A percentile compares a stretch with the other conserved stretches of the same genome.
These are phyloP conservation scores for Aureobasidium sp. DNA, from an alignment of 2,329 filamentous ascomycete species.

Conservation along the genomic window DNA sequence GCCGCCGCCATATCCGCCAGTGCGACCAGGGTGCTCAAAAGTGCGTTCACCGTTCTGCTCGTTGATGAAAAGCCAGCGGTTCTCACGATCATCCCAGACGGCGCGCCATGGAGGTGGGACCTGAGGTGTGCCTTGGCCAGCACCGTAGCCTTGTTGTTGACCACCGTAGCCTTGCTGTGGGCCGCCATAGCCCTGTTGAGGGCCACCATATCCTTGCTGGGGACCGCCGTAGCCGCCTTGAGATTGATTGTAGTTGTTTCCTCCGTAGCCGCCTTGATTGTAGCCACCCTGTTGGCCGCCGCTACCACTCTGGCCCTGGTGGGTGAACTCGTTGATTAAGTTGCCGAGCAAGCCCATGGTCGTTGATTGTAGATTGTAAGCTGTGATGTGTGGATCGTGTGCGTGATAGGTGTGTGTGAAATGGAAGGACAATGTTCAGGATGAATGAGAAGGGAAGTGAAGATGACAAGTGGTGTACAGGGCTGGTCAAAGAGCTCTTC, in stretches of 20 bases:
- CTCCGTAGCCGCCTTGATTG: constrained; percentile 1
- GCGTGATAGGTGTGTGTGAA: background rate
- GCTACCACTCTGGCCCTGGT: constrained; percentile 15
- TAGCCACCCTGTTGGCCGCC: constrained; percentile 16
- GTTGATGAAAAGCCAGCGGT: constrained; percentile 42
- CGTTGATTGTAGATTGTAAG: background rate
- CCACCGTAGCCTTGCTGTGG: constrained; percentile 18
- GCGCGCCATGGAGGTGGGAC: constrained; percentile 39
- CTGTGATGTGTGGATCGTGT: background rate
- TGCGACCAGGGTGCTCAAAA: constrained; percentile 31
- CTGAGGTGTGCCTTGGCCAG: constrained; percentile 21
- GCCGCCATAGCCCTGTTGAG: constrained; percentile 8
- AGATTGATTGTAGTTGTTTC: constrained; percentile 8
- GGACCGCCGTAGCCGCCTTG: constrained; percentile 17
- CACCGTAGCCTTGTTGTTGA: constrained; percentile 16
- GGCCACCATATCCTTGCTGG: constrained; percentile 16
- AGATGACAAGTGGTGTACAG: background rate
- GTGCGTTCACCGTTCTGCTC: constrained; percentile 39
- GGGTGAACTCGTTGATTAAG: constrained; percentile 25
- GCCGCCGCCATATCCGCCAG: constrained; percentile 18
- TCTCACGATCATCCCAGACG: constrained; percentile 36
- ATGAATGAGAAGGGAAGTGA: background rate
- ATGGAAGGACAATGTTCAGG: background rate
- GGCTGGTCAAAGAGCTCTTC: background rate
- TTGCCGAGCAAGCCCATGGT: constrained; percentile 26